A percentile compares a stretch with the other conserved stretches of the same genome.
Evolutionary conservation across 768 basidiomycete species (phyloP).

Genomic region (Mycena sanguinolenta): DNA sequence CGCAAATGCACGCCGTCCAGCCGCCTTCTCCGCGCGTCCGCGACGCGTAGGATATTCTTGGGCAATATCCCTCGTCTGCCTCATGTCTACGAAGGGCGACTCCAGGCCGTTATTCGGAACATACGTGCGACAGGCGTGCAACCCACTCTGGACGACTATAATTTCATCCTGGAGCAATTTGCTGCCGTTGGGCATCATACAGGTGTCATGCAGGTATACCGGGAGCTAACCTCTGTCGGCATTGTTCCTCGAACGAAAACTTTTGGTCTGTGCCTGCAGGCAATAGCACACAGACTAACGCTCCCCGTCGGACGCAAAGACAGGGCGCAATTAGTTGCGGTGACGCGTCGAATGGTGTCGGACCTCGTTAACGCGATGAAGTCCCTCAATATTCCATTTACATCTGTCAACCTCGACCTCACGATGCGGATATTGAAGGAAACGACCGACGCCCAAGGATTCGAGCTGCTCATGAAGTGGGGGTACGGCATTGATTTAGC

Average conservation of each 20-base stretch:
- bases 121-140: conserved; percentile 68
- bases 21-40: conserved; percentile 57
- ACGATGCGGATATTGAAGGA: conserved; percentile 78
- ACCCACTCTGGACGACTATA: conserved; percentile 75
- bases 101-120: conserved; percentile 77
- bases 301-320: conserved; percentile 63
- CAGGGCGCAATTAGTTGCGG: conserved; percentile 51
- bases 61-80: conserved; percentile 52
- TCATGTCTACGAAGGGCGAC: conserved; percentile 75
- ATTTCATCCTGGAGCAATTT: conserved; percentile 81
- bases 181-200: conserved; percentile 79
- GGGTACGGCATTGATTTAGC: conserved; percentile 84
- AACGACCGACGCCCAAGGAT: conserved; percentile 66
- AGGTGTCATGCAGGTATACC: conserved; percentile 71
- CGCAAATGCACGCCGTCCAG: conserved; percentile 71
- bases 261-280: conserved; percentile 74
- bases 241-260: conserved; percentile 67
- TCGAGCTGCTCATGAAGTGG: conserved; percentile 71
- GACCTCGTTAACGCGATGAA: conserved; percentile 73
- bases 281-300: conserved; percentile 76
- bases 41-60: conserved; percentile 56
- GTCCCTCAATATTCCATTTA: conserved; percentile 59
- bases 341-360: conserved; percentile 62
- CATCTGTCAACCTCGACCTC: conserved; percentile 75
- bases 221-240: conserved; percentile 64